Conservation (phyloP, 2,329 filamentous ascomycete genomes). For the Biscogniauxia mediterranea region DNA sequence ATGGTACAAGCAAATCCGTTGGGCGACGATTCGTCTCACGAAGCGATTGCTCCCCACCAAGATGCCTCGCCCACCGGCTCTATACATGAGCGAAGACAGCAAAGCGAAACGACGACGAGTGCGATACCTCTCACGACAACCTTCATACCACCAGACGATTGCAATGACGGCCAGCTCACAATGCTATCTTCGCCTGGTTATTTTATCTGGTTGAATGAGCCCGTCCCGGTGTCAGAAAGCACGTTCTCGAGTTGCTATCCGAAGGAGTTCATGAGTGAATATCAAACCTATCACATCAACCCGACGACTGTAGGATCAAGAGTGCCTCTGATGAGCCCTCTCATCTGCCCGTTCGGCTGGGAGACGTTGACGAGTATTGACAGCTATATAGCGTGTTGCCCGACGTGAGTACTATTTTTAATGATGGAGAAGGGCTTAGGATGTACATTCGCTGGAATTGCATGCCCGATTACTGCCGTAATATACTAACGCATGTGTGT, state of each 20-base stretch:
- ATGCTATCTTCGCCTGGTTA: slow-evolving; percentile 19
- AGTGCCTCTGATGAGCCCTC: slow-evolving; percentile 24
- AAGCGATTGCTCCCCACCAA: too few relatives aligned
- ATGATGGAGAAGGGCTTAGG: neutral
- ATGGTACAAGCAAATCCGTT: too few relatives aligned
- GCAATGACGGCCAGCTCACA: slow-evolving; percentile 16
- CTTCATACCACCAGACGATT: slow-evolving; percentile 21
- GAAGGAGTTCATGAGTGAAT: slow-evolving; percentile 21
- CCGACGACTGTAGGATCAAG: slow-evolving; percentile 14
- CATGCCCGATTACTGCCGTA: slow-evolving; percentile 4
- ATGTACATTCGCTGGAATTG: neutral
- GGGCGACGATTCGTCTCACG: too few relatives aligned
- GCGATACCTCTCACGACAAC: slow-evolving; percentile 22
- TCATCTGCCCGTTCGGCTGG: slow-evolving; percentile 22
- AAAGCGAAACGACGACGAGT: slow-evolving; percentile 8
- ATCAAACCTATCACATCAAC: slow-evolving; percentile 14
- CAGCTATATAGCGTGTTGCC: slow-evolving; percentile 24
- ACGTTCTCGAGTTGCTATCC: slow-evolving; percentile 21
- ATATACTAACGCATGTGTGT: neutral
- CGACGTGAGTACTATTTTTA: slow-evolving; percentile 13
- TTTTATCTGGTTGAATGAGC: slow-evolving; percentile 25
- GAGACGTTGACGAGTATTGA: slow-evolving; percentile 1
- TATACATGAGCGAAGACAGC: too few relatives aligned
- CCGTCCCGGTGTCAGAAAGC: slow-evolving; percentile 18
- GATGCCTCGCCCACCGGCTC: too few relatives aligned